phyloP scores from a whole-genome alignment of 140 eudicot species.

The Cichorium intybus region DNA sequence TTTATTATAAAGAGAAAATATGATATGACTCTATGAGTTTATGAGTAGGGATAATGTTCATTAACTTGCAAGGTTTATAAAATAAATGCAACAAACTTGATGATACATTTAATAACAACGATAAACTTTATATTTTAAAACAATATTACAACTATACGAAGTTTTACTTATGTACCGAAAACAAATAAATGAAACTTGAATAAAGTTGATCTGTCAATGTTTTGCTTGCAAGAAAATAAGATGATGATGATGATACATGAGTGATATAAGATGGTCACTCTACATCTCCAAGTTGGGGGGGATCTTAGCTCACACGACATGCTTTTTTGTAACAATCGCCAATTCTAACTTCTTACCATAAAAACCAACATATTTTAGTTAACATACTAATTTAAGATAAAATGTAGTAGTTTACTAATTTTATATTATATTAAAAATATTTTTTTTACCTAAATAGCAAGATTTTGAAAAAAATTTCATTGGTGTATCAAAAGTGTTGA shows the following conservation, averaged over 20 bases:
- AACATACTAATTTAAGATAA: neutral
- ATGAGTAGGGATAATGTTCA: too few relatives aligned
- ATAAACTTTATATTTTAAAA: neutral
- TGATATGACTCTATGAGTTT: too few relatives aligned
- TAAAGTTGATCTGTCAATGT: conserved; percentile 24
- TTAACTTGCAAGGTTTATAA: too few relatives aligned
- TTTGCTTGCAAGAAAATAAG: conserved; percentile 30
- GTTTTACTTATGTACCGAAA: neutral
- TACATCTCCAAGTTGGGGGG: conserved; percentile 29
- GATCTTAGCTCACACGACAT: conserved; percentile 30
- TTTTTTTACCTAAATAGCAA: neutral
- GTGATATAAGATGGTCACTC: conserved; percentile 33
- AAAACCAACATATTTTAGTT: neutral
- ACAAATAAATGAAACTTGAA: neutral
- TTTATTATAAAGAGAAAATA: too few relatives aligned
- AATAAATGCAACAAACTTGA: neutral
- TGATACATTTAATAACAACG: neutral
- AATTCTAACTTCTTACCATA: conserved; percentile 9
- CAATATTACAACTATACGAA: neutral
- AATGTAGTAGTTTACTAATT: neutral
- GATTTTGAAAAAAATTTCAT: neutral
- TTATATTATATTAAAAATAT: neutral
- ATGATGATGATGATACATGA: conserved; percentile 25
- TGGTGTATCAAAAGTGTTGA: neutral
- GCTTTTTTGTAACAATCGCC: conserved; percentile 1